Conservation (phyloP, 257 asterid genomes). For the Gardenia jasminoides region DNA sequence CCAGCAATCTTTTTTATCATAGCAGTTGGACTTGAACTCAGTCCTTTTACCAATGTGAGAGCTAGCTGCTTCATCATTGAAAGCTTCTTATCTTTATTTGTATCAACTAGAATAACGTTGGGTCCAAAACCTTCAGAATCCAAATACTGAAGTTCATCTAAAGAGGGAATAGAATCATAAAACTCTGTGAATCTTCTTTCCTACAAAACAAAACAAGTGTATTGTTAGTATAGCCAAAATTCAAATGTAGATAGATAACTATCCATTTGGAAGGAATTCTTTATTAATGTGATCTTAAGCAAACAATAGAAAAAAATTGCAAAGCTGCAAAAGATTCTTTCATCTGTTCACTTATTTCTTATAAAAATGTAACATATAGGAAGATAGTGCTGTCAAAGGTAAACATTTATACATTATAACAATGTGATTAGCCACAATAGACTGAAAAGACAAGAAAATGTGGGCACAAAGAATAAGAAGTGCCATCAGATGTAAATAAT, state of each 20-base stretch:
- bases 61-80: slow-evolving; percentile 88
- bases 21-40: slow-evolving; percentile 65
- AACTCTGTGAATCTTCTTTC: slow-evolving; percentile 94
- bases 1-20: slow-evolving; percentile 87
- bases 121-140: slow-evolving; percentile 81
- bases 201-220: slow-evolving; percentile 38
- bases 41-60: slow-evolving; percentile 70
- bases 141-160: slow-evolving; percentile 73
- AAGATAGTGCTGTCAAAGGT: not conserved
- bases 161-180: slow-evolving; percentile 72
- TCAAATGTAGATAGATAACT: not conserved
- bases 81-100: slow-evolving; percentile 87
- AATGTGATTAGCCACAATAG: not conserved
- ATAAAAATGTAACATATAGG: not conserved
- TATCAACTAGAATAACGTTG: slow-evolving; percentile 74
- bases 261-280: not conserved
- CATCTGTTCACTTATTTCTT: too few relatives aligned
- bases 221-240: slow-evolving; percentile 1
- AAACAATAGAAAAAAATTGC: not conserved
- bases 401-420: not conserved
- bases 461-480: not conserved
- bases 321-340: too few relatives aligned
- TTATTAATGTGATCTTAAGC: not conserved
- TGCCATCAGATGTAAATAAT: too few relatives aligned
- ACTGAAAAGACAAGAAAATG: not conserved